Conservation (phyloP, 2,329 filamentous ascomycete genomes). For the Diaporthe sp. region DNA sequence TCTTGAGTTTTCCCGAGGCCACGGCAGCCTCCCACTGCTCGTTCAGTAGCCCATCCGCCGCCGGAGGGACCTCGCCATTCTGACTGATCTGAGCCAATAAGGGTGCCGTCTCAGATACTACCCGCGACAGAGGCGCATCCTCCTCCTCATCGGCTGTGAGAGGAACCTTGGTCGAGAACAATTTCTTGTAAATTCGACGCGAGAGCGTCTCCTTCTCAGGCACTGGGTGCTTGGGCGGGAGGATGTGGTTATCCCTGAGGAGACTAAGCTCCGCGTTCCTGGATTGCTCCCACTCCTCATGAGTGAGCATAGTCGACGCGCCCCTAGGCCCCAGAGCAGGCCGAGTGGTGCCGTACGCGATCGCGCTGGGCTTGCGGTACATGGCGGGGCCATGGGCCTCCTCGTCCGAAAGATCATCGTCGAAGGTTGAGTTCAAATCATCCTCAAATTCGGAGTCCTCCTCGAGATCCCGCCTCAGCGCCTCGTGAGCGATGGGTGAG, state of each 20-base stretch:
- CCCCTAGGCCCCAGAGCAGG: constrained; percentile 75
- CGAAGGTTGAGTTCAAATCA: constrained; percentile 44
- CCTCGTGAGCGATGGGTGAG: constrained; percentile 76
- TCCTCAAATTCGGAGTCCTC: constrained; percentile 72
- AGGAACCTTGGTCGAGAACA: constrained; percentile 71
- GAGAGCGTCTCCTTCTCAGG: constrained; percentile 53
- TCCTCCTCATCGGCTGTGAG: constrained; percentile 57
- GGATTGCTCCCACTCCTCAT: constrained; percentile 68
- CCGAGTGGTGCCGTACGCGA: constrained; percentile 79
- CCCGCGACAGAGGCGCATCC: constrained; percentile 72
- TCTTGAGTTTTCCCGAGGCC: constrained; percentile 82
- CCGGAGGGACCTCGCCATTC: constrained; percentile 55
- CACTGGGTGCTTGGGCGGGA: constrained; percentile 70
- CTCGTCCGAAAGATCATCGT: constrained; percentile 50
- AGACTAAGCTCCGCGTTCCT: constrained; percentile 71
- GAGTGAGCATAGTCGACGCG: constrained; percentile 64
- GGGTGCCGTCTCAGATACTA: constrained; percentile 56
- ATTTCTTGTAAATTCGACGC: constrained; percentile 54
- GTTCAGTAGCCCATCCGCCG: constrained; percentile 70
- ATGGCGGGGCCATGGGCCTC: constrained; percentile 59
- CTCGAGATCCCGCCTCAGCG: constrained; percentile 76
- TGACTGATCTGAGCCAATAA: constrained; percentile 48
- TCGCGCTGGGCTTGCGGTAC: constrained; percentile 83
- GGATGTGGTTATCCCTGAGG: constrained; percentile 74
- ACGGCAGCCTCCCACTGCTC: constrained; percentile 90